Base-by-base conservation (phyloP, 306 rosid genomes). In the Herpetospermum pedunculosum region DNA sequence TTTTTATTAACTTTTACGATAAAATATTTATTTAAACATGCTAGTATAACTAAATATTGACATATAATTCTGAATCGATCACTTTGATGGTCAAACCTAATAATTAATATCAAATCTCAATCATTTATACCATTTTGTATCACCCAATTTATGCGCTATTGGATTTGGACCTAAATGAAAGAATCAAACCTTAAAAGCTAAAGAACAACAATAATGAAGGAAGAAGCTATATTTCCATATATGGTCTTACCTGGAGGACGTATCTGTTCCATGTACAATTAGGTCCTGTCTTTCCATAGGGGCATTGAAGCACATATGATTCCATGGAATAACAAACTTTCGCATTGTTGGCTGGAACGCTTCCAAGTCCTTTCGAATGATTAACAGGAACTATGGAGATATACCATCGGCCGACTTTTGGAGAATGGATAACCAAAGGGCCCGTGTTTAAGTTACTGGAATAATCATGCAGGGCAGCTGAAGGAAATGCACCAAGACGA, bases 401-500 rank as follows among this genome's bases (percentile, higher is more conserved):
- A 78, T 88, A 89, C 88, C 91, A 88, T 73, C 86, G 95, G 55
- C 99, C 97, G 47, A 85, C 70, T 81, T 76, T 79, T 50, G 99
- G 97, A 38, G 77, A 83, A n/a, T 8, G 86, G 74, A 95, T 89
- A 73, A 85, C 80, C 81, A 95, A 58, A 38, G 95, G 86, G 43
- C 74, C 77, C 65, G 80, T 78, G 78, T 63, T 81, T 75, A 95
- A 77, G 82, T 89, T 80, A 76, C 86, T 55, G 37, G 96, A 89
- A 83, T 80, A 88, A 76, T 95, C 99, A 76, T 88, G 81, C 83
- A 83, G 77, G 50, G 79, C 49, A 3, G 74, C 84, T 11, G 96
- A 87, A 85, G 99, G 96, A 72, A 95, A 77, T 48, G 96, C 92
- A 65, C 97, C 97, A 54, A 85, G 95, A 71, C 92, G 97, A 74